Conservation (phyloP, 2,329 filamentous ascomycete species). For the Piedraia hortae region DNA sequence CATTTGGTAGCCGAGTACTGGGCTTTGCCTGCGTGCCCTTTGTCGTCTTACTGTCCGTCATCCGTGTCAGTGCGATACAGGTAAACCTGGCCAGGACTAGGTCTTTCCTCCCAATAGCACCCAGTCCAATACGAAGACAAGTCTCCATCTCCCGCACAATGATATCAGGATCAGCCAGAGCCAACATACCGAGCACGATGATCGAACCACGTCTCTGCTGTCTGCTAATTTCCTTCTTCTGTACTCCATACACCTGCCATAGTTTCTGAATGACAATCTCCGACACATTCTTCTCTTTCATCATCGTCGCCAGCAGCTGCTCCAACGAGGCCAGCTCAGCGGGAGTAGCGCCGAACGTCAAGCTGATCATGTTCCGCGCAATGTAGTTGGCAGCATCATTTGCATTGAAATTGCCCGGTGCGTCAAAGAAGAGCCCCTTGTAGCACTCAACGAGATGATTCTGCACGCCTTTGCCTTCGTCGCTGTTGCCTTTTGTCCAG, state of each 20-base stretch:
- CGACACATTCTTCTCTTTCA: slow-evolving; percentile 69
- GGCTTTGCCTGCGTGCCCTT: slow-evolving; percentile 39
- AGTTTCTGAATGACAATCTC: slow-evolving; percentile 72
- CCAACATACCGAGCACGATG: slow-evolving; percentile 90
- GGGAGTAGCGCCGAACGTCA: slow-evolving; percentile 84
- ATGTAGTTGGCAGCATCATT: slow-evolving; percentile 91
- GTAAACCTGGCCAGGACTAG: slow-evolving; percentile 82
- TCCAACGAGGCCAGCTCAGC: slow-evolving; percentile 88
- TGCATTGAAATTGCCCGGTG: slow-evolving; percentile 58
- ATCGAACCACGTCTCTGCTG: slow-evolving; percentile 79
- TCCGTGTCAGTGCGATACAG: slow-evolving; percentile 71
- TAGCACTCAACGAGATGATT: slow-evolving; percentile 93
- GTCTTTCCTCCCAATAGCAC: slow-evolving; percentile 51
- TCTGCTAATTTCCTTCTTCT: slow-evolving; percentile 75
- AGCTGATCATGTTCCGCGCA: slow-evolving; percentile 92
- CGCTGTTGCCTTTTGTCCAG: slow-evolving; percentile 98
- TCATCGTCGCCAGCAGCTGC: slow-evolving; percentile 88
- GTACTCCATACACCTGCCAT: slow-evolving; percentile 92
- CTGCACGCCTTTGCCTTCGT: slow-evolving; percentile 95
- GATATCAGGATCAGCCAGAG: slow-evolving; percentile 73
- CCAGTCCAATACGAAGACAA: slow-evolving; percentile 74
- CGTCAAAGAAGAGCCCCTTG: slow-evolving; percentile 83
- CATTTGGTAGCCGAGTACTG: slow-evolving; percentile 59
- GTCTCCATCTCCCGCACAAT: slow-evolving; percentile 86
- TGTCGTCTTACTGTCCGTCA: slow-evolving; percentile 58